These are phyloP conservation scores for Aspergillus ustus DNA, from an alignment of 2,329 filamentous ascomycete species.

Conservation along the genomic window DNA sequence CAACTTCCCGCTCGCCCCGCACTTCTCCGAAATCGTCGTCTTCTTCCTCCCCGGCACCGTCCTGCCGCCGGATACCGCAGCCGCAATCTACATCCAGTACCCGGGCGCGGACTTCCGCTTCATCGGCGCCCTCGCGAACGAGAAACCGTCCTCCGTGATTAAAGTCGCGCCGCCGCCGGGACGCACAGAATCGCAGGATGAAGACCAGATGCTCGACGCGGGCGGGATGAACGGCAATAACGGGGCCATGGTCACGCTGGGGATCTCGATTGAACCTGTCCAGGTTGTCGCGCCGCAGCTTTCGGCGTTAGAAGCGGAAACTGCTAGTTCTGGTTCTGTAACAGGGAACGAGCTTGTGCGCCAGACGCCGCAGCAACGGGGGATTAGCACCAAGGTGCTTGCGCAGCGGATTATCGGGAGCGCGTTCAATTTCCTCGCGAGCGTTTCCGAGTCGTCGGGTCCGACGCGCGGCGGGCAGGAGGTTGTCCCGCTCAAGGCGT, in stretches of 20 bases:
- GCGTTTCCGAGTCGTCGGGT: constrained; percentile 70
- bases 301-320: constrained; percentile 55
- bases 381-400: constrained; percentile 72
- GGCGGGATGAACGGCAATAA: constrained; percentile 35
- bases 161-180: constrained; percentile 62
- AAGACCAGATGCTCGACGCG: constrained; percentile 54
- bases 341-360: constrained; percentile 37
- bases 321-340: constrained; percentile 28
- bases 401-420: constrained; percentile 95
- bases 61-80: constrained; percentile 76
- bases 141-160: constrained; percentile 92
- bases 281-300: constrained; percentile 73
- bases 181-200: constrained; percentile 41
- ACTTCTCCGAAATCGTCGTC: constrained; percentile 77
- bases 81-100: constrained; percentile 87
- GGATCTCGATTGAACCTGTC: constrained; percentile 79
- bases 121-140: constrained; percentile 84
- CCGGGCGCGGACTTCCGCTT: constrained; percentile 74
- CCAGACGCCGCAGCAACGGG: constrained; percentile 36
- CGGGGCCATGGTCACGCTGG: constrained; percentile 63
- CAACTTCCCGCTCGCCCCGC: constrained; percentile 65
- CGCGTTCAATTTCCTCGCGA: constrained; percentile 93
- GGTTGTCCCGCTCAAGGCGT: constrained; percentile 90
- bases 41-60: constrained; percentile 81
- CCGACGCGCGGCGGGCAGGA: constrained; percentile 67